Percentiles rank a stretch among this genome's conserved stretches.
phyloP scores from a whole-genome alignment of 2,329 filamentous ascomycete species.

The Colletotrichum shisoi region DNA sequence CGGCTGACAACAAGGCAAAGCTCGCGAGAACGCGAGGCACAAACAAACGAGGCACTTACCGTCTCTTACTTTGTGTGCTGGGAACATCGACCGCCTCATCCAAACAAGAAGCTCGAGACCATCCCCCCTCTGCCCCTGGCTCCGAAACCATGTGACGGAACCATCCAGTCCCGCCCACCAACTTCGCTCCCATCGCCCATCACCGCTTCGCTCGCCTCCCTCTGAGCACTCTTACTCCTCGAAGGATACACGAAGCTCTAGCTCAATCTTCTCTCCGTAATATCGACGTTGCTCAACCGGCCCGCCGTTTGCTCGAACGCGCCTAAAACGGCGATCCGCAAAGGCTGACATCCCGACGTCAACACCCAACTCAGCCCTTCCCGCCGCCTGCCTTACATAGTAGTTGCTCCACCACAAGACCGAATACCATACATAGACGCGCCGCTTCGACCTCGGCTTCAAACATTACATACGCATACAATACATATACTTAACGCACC shows the following conservation, averaged over 20 bases:
- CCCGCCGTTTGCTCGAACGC: slow-evolving; percentile 8
- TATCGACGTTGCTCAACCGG: slow-evolving; percentile 16
- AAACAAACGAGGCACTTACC: slow-evolving; percentile 10
- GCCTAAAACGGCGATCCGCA: slow-evolving; percentile 9
- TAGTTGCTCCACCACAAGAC: slow-evolving; percentile 35
- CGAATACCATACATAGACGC: slow-evolving; percentile 35
- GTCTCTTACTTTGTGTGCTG: slow-evolving; percentile 22
- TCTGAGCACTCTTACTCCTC: slow-evolving; percentile 11
- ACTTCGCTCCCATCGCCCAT: slow-evolving; percentile 35
- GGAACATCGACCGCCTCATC: slow-evolving; percentile 23
- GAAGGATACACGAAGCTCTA: slow-evolving; percentile 5
- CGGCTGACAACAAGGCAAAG: slow-evolving; percentile 29
- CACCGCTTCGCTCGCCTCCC: slow-evolving; percentile 19
- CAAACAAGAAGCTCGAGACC: slow-evolving; percentile 32
- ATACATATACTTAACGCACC: slow-evolving; percentile 31
- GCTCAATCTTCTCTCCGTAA: slow-evolving; percentile 9
- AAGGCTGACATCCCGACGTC: slow-evolving; percentile 31
- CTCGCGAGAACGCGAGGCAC: slow-evolving; percentile 14
- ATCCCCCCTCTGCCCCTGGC: slow-evolving; percentile 36
- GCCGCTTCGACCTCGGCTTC: slow-evolving; percentile 32
- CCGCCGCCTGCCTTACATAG: slow-evolving; percentile 35
- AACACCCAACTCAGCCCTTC: slow-evolving; percentile 24
- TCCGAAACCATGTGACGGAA: slow-evolving; percentile 40
- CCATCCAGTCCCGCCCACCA: slow-evolving; percentile 37
- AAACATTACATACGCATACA: slow-evolving; percentile 33